Evolutionary conservation across 129 eudicot species (phyloP), one percentile per base, ranked within the genome.

Genomic region (Scalesia atractyloides): DNA sequence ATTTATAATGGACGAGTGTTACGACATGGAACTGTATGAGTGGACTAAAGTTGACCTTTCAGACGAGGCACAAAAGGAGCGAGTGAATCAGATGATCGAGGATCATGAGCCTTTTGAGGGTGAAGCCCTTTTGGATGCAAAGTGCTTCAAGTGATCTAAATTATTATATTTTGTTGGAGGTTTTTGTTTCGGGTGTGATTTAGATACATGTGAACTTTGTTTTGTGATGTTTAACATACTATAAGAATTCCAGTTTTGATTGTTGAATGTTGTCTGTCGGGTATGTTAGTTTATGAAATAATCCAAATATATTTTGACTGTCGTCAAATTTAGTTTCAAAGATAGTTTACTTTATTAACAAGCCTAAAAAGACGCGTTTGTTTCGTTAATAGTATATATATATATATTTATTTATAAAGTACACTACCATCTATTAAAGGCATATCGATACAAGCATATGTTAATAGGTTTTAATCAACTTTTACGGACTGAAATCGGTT

Each of bases 21-120:
- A 88, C 6, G 97, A 91, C 5, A 89, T 89, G 96, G 96, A 86
- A 73, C 79, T 86, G 13, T 89, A 86, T 15, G 89, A 80, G 34
- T 89, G 96, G 96, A 86, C 62, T n/a, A 77, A 89, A 50, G 96
- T 82, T 9, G 92, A 89, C 68, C 76, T 86, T 33, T 79, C 43
- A 8, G 88, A 89, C 67, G 96, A 84, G 46, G 88, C 68, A 16
- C 92, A 89, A 47, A 89, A 89, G 76, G 96, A 89, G 69, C 89
- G 92, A 7, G 96, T 77, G 3, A 89, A 34, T 78, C 96, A 86
- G 43, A 86, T 89, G 96, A 89, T 86, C 46, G 96, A 89, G 72
- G 96, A 89, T 63, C 52, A 69, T 3, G 96, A 89, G 81, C 96
- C 92, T 47, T 89, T 89, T 50, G 92, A 89, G 69, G 92, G 96